Evolutionary conservation across 495 filamentous ascomycete species (phyloP), one percentile per base, ranked within the genome.

Genomic region (Hapsidospora chrysogenum): DNA sequence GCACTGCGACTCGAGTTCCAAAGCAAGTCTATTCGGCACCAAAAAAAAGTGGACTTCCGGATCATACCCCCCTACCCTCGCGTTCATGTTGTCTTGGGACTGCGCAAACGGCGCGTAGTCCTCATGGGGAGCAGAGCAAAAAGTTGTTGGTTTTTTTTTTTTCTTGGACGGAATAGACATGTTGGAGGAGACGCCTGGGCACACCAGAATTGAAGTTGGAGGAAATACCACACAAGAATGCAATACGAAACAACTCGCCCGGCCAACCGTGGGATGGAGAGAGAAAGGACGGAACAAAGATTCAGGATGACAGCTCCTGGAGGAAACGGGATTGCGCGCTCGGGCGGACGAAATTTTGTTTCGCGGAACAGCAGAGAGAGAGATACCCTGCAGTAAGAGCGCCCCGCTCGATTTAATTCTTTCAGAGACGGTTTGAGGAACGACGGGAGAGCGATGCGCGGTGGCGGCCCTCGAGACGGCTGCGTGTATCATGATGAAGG

Each of bases 51-150:
- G 28, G 18, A 23, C 15, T 21, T 16, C 15, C 29, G 28, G 29
- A 30, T 38, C 36, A 38, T 38, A 38, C 36, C 36, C 36, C 18
- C 20, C 31, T 31, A 22, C 23, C 15, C 33, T 36, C 33, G 31
- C 20, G 5, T 33, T 21, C 18, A 21, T 33, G 20, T 33, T 33
- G n/a, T n/a, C n/a, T n/a, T n/a, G n/a, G n/a, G n/a, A n/a, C n/a
- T n/a, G n/a, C n/a, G n/a, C n/a, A n/a, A n/a, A n/a, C n/a, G n/a
- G n/a, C n/a, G n/a, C n/a, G n/a, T n/a, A n/a, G n/a, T n/a, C 11
- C 11, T 31, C 5, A 8, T 31, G 14, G 6, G 29, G 29, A 31
- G 8, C 7, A 17, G 10, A 5, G 8, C 6, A n/a, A 31, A 31
- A 17, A 31, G 14, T 26, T 26, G 23, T 26, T 26, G 7, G 29